Conservation (phyloP, 202 grass and related monocot genomes). For the Carex arenaria region DNA sequence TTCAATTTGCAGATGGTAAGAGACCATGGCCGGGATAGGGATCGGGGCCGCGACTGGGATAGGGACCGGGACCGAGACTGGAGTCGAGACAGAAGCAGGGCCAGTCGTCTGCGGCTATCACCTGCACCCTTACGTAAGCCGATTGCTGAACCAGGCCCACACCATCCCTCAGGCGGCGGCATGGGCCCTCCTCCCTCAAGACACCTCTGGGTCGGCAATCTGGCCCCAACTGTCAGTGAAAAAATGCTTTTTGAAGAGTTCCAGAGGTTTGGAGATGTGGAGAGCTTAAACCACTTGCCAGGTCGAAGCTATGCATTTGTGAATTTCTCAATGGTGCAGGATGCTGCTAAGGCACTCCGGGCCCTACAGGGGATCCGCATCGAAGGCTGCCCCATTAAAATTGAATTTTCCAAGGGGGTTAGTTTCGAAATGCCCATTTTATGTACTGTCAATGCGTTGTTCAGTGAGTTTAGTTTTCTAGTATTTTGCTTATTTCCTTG, state of each 20-base stretch:
- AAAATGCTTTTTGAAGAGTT: slow-evolving; percentile 57
- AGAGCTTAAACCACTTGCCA: slow-evolving; percentile 42
- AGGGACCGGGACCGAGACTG: slow-evolving; percentile 6
- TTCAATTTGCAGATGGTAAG: slow-evolving; percentile 38
- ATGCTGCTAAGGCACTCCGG: slow-evolving; percentile 46
- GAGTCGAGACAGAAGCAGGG: slow-evolving; percentile 21
- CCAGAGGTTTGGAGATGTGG: slow-evolving; percentile 55
- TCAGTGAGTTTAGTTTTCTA: not conserved
- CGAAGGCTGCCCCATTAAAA: slow-evolving; percentile 57
- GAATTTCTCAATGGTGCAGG: slow-evolving; percentile 51
- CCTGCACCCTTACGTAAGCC: slow-evolving; percentile 15
- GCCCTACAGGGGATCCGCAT: slow-evolving; percentile 58
- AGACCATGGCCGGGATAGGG: slow-evolving; percentile 33
- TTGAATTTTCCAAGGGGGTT: slow-evolving; percentile 99
- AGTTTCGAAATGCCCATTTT: slow-evolving; percentile 55
- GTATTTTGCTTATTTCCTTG: slow-evolving; percentile 1
- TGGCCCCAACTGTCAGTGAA: slow-evolving; percentile 36
- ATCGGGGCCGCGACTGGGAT: slow-evolving; percentile 20
- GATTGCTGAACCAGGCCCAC: not conserved
- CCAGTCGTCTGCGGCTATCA: not conserved
- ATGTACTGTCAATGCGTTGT: slow-evolving; percentile 1
- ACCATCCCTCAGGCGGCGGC: slow-evolving; percentile 50
- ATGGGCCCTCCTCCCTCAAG: slow-evolving; percentile 58
- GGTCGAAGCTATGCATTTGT: slow-evolving; percentile 73
- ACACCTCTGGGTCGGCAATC: slow-evolving; percentile 83